phyloP scores from a whole-genome alignment of 352 stramenopile genomes.

The Pythium myriotylum region DNA sequence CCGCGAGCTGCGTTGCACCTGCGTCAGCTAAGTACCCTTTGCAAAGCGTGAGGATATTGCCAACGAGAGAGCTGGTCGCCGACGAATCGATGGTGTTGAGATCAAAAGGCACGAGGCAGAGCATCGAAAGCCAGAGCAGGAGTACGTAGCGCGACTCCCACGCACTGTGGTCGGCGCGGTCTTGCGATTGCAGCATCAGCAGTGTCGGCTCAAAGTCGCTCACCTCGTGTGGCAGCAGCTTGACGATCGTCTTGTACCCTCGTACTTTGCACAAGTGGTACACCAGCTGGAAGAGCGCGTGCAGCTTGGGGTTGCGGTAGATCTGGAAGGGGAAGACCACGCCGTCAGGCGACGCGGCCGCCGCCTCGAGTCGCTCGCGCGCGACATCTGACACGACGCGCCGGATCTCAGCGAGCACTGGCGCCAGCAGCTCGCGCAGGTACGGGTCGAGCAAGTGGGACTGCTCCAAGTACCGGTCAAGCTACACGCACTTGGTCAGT shows the following conservation, averaged over 20 bases:
- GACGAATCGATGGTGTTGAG: slow-evolving; percentile 95
- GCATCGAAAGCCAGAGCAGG: slow-evolving; percentile 97
- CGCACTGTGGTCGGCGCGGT: slow-evolving; percentile 71
- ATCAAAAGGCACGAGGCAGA: slow-evolving; percentile 98
- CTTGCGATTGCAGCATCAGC: slow-evolving; percentile 85
- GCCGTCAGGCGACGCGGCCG: slow-evolving; percentile 7
- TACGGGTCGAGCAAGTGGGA: slow-evolving; percentile 89
- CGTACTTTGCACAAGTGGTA: slow-evolving; percentile 97
- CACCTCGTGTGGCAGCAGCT: slow-evolving; percentile 95
- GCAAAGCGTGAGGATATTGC: slow-evolving; percentile 80
- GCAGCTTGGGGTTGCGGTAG: slow-evolving; percentile 69
- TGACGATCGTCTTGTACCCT: slow-evolving; percentile 95
- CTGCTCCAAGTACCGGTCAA: slow-evolving; percentile 91
- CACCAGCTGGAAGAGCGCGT: slow-evolving; percentile 90
- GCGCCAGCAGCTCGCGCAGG: slow-evolving; percentile 75
- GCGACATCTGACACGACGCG: slow-evolving; percentile 48
- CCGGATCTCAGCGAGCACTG: slow-evolving; percentile 68
- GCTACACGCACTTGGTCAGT: slow-evolving; percentile 29
- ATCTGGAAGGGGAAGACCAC: slow-evolving; percentile 78
- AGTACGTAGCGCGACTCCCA: slow-evolving; percentile 88
- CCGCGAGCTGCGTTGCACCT: slow-evolving; percentile 90
- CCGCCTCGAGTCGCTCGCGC: slow-evolving; percentile 20
- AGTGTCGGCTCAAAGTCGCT: slow-evolving; percentile 96
- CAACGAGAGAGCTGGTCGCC: slow-evolving; percentile 58
- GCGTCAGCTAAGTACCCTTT: slow-evolving; percentile 87